Base-by-base conservation (phyloP, 768 basidiomycete genomes). In the Xanthoconium purpureum region DNA sequence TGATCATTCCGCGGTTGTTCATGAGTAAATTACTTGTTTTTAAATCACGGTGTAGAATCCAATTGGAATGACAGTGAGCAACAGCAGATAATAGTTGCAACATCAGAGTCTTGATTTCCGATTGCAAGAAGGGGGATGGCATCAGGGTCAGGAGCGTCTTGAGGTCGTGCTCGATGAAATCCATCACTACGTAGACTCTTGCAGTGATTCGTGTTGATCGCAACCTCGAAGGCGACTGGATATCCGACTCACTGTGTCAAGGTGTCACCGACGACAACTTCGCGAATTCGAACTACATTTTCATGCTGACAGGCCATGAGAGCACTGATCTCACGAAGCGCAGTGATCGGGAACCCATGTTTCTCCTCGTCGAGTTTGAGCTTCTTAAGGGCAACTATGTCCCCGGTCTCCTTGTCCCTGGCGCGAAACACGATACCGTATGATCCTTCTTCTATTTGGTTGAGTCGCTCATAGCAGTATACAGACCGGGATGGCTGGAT, bases 151-250 rank as follows among this genome's bases (percentile, higher is more conserved):
- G 81, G 50, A 99, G 82, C 7, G 95, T 89, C 75, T 99, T 99
- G 71, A 99, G 87, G 72, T 99, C 97, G 73, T 99, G 97, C 73
- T 99, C 97, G 69, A 99, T 96, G 69, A 99, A 99, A 71, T 97
- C 94, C 95, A 97, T 97, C 36, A 98, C 97, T 61, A 99, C 95
- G 73, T 95, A 99, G 43, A 98, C 93, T 77, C 97, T 98, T 68
- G 45, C 42, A 63, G 58, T 60, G 20, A 30, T 47, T 48, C 29
- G 38, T 55, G 53, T 55, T 61, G 54, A 52, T 59, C 40, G 29
- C 30, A 52, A 54, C 32, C 36, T 57, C 44, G 37, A 33, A 48
- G 32, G 47, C 5, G 38, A 61, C 46, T 46, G 45, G 32, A 55
- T 14, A 35, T 39, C 63, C 66, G 59, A 90, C 96, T 80, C 76